Evolutionary conservation across 495 filamentous ascomycete species (phyloP).

Genomic region (Pseudomonodictys pantanalensis): DNA sequence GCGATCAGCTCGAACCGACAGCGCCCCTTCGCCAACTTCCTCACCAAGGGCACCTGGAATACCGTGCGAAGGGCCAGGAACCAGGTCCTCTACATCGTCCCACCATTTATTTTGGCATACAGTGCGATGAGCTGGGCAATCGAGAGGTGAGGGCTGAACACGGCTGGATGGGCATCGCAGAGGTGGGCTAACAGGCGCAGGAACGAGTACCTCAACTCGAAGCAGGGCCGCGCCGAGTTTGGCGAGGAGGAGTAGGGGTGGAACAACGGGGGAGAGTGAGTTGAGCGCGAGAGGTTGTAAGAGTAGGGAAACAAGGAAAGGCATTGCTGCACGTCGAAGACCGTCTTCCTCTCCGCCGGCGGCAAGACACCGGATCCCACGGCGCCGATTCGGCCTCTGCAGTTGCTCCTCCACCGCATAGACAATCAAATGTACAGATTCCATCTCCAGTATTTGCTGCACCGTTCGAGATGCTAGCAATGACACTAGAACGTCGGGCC

Average conservation of each 20-base stretch:
- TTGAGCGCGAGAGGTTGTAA: no score
- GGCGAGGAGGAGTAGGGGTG: conserved; percentile 1
- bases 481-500: no score
- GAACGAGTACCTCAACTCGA: conserved; percentile 17
- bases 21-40: conserved; percentile 13
- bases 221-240: conserved; percentile 14
- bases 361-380: no score
- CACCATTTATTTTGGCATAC: conserved; percentile 22
- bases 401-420: no score
- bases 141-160: conserved; percentile 3
- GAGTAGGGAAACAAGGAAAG: not conserved
- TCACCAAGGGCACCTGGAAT: conserved; percentile 16
- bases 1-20: conserved; percentile 23
- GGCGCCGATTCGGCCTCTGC: no score
- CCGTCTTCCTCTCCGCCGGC: no score
- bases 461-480: no score
- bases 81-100: conserved; percentile 24
- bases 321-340: no score
- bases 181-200: not conserved
- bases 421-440: no score
- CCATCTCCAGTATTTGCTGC: no score
- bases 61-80: conserved; percentile 5
- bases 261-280: not conserved
- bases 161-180: not conserved
- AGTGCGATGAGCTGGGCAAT: conserved; percentile 21